Conservation (phyloP, 257 asterid genomes). For the Solanum bulbocastanum region DNA sequence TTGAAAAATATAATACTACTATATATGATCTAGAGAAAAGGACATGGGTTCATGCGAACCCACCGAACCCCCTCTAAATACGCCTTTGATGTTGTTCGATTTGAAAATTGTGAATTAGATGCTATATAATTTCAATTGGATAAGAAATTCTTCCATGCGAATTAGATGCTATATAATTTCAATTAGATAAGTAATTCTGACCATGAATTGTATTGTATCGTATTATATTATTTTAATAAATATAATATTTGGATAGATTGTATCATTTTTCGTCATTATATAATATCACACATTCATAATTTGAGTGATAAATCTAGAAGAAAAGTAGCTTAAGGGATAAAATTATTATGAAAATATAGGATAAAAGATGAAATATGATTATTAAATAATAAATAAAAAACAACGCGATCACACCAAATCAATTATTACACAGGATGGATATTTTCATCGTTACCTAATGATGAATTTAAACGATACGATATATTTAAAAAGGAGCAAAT, state of each 20-base stretch:
- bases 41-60: background rate
- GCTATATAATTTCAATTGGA: background rate
- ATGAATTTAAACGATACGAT: too few species aligned
- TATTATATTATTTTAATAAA: too few species aligned
- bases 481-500: too few species aligned
- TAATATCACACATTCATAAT: too few species aligned
- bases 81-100: background rate
- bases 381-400: too few species aligned
- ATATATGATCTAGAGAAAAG: background rate
- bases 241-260: fast-evolving
- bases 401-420: fast-evolving
- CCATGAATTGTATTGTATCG: too few species aligned
- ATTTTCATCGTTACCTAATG: fast-evolving
- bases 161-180: too few species aligned
- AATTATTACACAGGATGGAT: fast-evolving
- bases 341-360: too few species aligned
- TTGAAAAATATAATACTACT: too few species aligned
- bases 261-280: background rate
- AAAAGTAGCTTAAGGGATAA: background rate
- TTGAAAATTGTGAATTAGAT: background rate
- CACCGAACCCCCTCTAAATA: too few species aligned
- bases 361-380: too few species aligned
- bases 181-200: background rate
- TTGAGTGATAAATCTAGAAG: background rate
- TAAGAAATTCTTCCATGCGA: too few species aligned